Conservation (phyloP, 148 eudicot species). For the Vaccinium darrowii region DNA sequence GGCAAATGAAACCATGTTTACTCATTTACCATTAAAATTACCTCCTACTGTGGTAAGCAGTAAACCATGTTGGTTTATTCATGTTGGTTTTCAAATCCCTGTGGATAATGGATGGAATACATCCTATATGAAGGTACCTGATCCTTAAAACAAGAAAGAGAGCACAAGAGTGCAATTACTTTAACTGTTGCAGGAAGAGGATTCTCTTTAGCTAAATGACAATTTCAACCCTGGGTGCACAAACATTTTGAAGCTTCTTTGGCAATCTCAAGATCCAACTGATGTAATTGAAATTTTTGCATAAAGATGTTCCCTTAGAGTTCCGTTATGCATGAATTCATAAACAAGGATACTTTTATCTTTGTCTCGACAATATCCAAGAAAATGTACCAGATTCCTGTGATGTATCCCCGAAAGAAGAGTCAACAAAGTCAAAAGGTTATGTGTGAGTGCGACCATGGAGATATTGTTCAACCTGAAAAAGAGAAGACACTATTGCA, state of each 20-base stretch:
- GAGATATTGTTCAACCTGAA: too few species aligned
- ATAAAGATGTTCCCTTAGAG: conserved; percentile 95
- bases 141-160: conserved; percentile 53
- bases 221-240: conserved; percentile 8
- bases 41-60: too few species aligned
- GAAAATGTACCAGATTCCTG: conserved; percentile 90
- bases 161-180: background rate
- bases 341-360: conserved; percentile 84
- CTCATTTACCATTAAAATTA: too few species aligned
- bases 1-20: too few species aligned
- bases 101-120: conserved; percentile 86
- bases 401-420: conserved; percentile 98
- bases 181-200: background rate
- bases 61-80: too few species aligned
- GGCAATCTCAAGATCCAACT: conserved; percentile 98
- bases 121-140: conserved; percentile 94
- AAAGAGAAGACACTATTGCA: too few species aligned
- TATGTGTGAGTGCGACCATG: too few species aligned
- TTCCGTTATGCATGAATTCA: conserved; percentile 93
- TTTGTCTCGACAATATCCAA: conserved; percentile 96
- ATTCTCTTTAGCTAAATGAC: too few species aligned
- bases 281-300: too few species aligned
- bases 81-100: conserved; percentile 78
- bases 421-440: conserved; percentile 49
- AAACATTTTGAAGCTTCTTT: conserved; percentile 95